These are phyloP conservation scores for Canavalia gladiata DNA, from an alignment of 306 rosid species.

Conservation along the genomic window DNA sequence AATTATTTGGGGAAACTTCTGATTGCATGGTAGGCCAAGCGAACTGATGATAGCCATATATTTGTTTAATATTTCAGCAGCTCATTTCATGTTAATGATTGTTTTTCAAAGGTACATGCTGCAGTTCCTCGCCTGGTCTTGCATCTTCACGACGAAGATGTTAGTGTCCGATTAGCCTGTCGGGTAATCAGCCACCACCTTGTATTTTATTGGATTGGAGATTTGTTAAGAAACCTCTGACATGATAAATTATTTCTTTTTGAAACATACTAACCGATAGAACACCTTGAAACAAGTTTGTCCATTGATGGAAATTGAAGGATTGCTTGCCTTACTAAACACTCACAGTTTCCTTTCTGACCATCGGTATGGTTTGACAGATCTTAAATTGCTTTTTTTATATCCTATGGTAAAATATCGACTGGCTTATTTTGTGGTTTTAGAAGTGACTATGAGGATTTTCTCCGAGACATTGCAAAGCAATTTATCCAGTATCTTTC, in stretches of 20 bases:
- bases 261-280: constrained; percentile 50
- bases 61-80: constrained; percentile 29
- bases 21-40: constrained; percentile 14
- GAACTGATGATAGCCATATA: constrained; percentile 29
- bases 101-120: constrained; percentile 74
- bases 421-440: constrained; percentile 43
- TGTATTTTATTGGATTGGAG: constrained; percentile 42
- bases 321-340: constrained; percentile 62
- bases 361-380: constrained; percentile 68
- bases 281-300: constrained; percentile 74
- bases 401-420: constrained; percentile 26
- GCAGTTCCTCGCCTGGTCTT: constrained; percentile 88
- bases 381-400: constrained; percentile 32
- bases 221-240: constrained; percentile 38
- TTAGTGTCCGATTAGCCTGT: constrained; percentile 83
- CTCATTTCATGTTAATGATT: constrained; percentile 40
- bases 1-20: constrained; percentile 23
- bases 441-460: constrained; percentile 87
- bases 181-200: constrained; percentile 73
- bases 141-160: constrained; percentile 86
- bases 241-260: constrained; percentile 29
- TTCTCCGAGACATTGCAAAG: constrained; percentile 83
- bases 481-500: constrained; percentile 79
- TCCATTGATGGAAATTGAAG: constrained; percentile 78
- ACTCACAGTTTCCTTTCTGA: constrained; percentile 82